Evolutionary conservation across 1,139 yeast genomes (phyloP), one percentile per base, ranked within the genome.

Genomic region (Kodamaea ohmeri): DNA sequence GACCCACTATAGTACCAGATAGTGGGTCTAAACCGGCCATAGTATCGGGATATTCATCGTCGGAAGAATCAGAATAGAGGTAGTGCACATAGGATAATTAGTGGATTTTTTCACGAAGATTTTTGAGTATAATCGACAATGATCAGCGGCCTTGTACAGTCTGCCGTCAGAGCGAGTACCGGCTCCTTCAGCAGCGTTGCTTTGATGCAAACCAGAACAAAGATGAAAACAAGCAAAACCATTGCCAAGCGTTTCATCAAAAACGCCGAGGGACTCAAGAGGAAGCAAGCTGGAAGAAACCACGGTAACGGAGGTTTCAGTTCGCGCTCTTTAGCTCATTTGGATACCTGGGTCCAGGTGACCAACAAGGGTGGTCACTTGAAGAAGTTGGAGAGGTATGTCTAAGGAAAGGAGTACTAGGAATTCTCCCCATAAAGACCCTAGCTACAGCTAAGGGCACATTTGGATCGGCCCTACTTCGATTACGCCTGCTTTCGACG

Each of bases 291-390:
- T 15, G 95, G 96, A 8, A 78, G 96, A 64, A 85, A 86, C 52
- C 97, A 89, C 60, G 97, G 97, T 35, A 89, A 88, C 53, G 88
- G 90, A 3, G 92, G 95, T 18, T 89, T 94, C 82, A 76, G 90
- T 35, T 65, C 78, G 33, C 72, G 80, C 40, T 70, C 81, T 6
- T 64, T 88, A 49, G 71, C 76, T 30, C 80, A 74, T 43, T 71
- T 85, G 54, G 80, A 83, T 39, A 81, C 83, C 4, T 80, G 78
- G 39, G 78, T 77, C 3, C 59, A 68, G 34, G 87, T 89, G 3
- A 73, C 73, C 6, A 56, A 60, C 38, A 67, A 60, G 48, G 68
- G 70, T 5, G 70, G 72, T 21, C 81, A 78, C 50, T 64, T 72
- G 44, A 72, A 70, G 55, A 83, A 80, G 57, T 58, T 83, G 47